Evolutionary conservation across 768 basidiomycete species (phyloP).

Genomic region (Mycena latifolia): DNA sequence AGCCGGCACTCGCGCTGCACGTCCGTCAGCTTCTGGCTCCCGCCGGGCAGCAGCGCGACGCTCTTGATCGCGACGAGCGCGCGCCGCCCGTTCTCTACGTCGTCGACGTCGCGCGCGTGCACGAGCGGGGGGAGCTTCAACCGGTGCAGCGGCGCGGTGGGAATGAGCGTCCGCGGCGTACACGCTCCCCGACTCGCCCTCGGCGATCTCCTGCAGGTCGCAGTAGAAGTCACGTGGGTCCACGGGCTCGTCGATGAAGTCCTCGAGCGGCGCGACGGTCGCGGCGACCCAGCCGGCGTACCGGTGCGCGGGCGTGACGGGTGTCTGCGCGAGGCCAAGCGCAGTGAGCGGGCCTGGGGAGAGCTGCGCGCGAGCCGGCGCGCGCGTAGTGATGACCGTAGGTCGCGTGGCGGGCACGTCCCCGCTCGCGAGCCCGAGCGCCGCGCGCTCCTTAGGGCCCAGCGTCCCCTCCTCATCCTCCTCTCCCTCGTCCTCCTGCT

Average conservation of each 20-base stretch:
- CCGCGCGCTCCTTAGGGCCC: conserved; percentile 26
- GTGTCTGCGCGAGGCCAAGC: conserved; percentile 32
- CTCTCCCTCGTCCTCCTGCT: conserved; percentile 44
- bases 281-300: conserved; percentile 75
- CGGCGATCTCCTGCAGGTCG: conserved; percentile 82
- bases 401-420: conserved; percentile 40
- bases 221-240: conserved; percentile 76
- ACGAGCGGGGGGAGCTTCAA: conserved; percentile 55
- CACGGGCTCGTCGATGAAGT: conserved; percentile 71
- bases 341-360: conserved; percentile 40
- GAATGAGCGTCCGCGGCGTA: conserved; percentile 50
- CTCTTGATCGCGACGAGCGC: conserved; percentile 83
- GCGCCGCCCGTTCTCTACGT: conserved; percentile 46
- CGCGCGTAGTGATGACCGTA: conserved; percentile 51
- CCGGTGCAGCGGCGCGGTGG: conserved; percentile 49
- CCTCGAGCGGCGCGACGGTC: conserved; percentile 68
- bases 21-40: conserved; percentile 73
- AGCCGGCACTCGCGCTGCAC: conserved; percentile 71
- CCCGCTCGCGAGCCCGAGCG: conserved; percentile 3
- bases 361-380: conserved; percentile 2
- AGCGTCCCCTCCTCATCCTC: conserved; percentile 35
- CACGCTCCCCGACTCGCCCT: conserved; percentile 86
- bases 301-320: conserved; percentile 51
- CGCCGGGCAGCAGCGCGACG: conserved; percentile 68
- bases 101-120: conserved; percentile 53